Percentiles rank a stretch among this genome's conserved stretches.
These are phyloP conservation scores for Rosa persica DNA, from an alignment of 306 rosid genomes.

Conservation along the genomic window DNA sequence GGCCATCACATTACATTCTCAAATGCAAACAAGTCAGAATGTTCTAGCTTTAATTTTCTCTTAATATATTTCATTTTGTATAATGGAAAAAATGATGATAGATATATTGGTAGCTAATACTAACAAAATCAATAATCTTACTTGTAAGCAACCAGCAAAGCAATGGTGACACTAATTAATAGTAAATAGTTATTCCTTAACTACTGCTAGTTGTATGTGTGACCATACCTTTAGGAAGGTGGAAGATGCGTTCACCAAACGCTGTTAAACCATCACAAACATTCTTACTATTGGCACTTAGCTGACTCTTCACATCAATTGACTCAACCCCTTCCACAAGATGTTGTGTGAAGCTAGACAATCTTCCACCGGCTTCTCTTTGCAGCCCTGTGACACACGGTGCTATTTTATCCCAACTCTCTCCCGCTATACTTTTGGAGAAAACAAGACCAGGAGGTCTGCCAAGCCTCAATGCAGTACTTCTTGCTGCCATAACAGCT, in stretches of 20 bases:
- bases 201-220: neutral
- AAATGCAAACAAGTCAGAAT: neutral
- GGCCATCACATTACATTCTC: neutral
- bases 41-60: neutral
- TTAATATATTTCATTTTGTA: neutral
- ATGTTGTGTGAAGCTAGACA: conserved; percentile 43
- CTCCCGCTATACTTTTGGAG: conserved; percentile 26
- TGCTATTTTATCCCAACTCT: conserved; percentile 42
- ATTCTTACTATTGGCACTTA: conserved; percentile 40
- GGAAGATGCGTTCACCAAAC: conserved; percentile 44
- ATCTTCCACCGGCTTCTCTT: conserved; percentile 53
- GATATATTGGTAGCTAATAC: neutral
- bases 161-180: neutral
- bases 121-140: neutral
- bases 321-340: conserved; percentile 47
- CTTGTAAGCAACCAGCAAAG: neutral
- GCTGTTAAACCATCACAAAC: conserved; percentile 44
- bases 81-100: neutral
- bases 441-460: conserved; percentile 37
- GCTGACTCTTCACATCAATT: conserved; percentile 45
- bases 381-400: conserved; percentile 50
- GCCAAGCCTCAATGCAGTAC: conserved; percentile 44
- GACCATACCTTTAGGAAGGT: conserved; percentile 53
- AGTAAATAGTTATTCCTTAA: conserved; percentile 4
- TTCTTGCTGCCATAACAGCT: conserved; percentile 58